phyloP scores from a whole-genome alignment of 805 yeast genomes.

The Groenewaldozyma tartarivorans region DNA sequence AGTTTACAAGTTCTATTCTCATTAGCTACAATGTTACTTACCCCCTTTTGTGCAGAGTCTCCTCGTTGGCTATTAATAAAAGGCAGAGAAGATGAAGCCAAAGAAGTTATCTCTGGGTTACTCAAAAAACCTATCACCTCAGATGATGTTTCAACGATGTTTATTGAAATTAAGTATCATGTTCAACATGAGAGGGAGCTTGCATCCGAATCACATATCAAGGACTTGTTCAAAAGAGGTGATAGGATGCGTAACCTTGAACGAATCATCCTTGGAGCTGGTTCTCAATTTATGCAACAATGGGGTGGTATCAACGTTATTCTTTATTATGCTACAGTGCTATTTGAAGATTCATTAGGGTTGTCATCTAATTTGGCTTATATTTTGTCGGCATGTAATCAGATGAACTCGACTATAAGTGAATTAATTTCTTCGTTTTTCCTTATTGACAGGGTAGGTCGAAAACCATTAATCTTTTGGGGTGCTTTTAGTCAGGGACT shows the following conservation, averaged over 20 bases:
- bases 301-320: constrained; percentile 30
- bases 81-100: constrained; percentile 5
- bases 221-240: constrained; percentile 3
- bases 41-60: constrained; percentile 4
- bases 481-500: constrained; percentile 64
- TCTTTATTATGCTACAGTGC: constrained; percentile 72
- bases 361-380: constrained; percentile 12
- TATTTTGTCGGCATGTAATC: constrained; percentile 20
- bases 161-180: constrained; percentile 5
- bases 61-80: constrained; percentile 6
- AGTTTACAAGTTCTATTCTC: constrained; percentile 53
- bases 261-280: constrained; percentile 31
- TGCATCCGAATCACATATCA: constrained; percentile 7
- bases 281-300: constrained; percentile 57
- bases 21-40: constrained; percentile 3
- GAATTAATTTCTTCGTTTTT: constrained; percentile 45
- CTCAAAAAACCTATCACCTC: not conserved
- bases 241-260: constrained; percentile 32
- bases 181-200: constrained; percentile 2
- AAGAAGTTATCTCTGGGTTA: constrained; percentile 2
- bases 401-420: constrained; percentile 47
- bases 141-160: not conserved
- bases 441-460: constrained; percentile 39
- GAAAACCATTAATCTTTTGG: constrained; percentile 52
- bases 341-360: constrained; percentile 59